A percentile compares a stretch with the other conserved stretches of the same genome.
These are phyloP conservation scores for Dionaea muscipula DNA, from an alignment of 179 eudicot species.

Conservation along the genomic window DNA sequence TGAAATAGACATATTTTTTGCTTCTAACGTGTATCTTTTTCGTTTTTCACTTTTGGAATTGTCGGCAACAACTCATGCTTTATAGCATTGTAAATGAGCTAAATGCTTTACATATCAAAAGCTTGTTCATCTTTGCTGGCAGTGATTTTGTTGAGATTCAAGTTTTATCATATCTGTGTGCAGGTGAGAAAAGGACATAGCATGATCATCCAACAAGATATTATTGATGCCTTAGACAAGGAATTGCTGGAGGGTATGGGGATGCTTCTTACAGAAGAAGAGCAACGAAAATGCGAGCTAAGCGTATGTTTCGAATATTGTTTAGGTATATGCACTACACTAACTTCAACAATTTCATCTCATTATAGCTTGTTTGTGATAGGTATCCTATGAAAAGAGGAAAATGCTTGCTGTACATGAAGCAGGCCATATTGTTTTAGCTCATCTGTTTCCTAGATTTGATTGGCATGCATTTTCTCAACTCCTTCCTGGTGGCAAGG, in stretches of 20 bases:
- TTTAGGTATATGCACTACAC: neutral
- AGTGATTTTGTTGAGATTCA: neutral
- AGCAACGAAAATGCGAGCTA: conserved; percentile 80
- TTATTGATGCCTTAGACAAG: conserved; percentile 79
- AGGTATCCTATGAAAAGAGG: conserved; percentile 74
- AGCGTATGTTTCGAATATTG: conserved; percentile 35
- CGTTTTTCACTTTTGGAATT: too few species aligned
- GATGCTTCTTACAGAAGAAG: conserved; percentile 90
- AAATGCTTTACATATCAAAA: too few species aligned
- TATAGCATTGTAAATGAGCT: too few species aligned
- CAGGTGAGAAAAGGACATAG: conserved; percentile 92
- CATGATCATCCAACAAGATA: conserved; percentile 66
- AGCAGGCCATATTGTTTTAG: conserved; percentile 86
- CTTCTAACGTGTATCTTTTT: too few species aligned
- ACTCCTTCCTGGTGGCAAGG: conserved; percentile 97
- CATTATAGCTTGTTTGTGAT: conserved; percentile 8
- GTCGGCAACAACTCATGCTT: too few species aligned
- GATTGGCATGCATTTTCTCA: conserved; percentile 99
- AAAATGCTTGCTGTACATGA: conserved; percentile 87
- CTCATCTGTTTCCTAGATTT: conserved; percentile 84
- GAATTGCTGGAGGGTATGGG: conserved; percentile 98
- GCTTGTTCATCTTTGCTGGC: neutral
- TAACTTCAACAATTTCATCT: neutral
- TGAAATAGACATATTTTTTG: too few species aligned
- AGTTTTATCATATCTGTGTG: conserved; percentile 2